Percentiles rank a stretch among this genome's conserved stretches.
phyloP scores from a whole-genome alignment of 495 filamentous ascomycete species.

The Penicillium bovifimosum region DNA sequence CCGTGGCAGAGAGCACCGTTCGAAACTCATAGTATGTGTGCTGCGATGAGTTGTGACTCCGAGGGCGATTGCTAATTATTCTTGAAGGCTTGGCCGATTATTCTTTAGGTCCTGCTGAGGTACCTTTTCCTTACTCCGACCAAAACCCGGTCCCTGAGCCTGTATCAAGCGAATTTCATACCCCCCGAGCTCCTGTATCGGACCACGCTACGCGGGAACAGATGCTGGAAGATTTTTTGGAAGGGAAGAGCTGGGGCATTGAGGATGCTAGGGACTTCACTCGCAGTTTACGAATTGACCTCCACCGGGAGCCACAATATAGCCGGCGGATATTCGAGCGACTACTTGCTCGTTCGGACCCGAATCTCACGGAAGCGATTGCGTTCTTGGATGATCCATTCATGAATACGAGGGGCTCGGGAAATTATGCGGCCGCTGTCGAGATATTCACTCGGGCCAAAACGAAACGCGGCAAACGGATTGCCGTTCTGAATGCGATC shows the following conservation, averaged over 20 bases:
- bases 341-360: constrained; percentile 20
- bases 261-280: constrained; percentile 27
- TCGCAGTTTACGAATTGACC: constrained; percentile 29
- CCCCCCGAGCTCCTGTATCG: constrained; percentile 1
- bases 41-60: not conserved
- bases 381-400: constrained; percentile 40
- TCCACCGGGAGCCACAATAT: constrained; percentile 35
- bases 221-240: constrained; percentile 18
- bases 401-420: constrained; percentile 35
- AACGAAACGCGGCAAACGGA: constrained; percentile 9
- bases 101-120: constrained; percentile 7
- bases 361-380: constrained; percentile 23
- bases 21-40: constrained; percentile 25
- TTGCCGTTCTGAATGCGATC: constrained; percentile 26
- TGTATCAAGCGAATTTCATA: constrained; percentile 8
- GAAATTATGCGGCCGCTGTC: constrained; percentile 33
- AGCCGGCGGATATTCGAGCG: constrained; percentile 39
- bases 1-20: constrained; percentile 22
- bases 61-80: constrained; percentile 1
- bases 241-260: constrained; percentile 14
- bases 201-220: constrained; percentile 5
- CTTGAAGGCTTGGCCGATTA: constrained; percentile 11
- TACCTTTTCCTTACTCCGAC: constrained; percentile 18
- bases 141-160: constrained; percentile 14
- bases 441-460: constrained; percentile 15